Base-by-base conservation (phyloP, 2,329 filamentous ascomycete species). In the Alternaria sp. region DNA sequence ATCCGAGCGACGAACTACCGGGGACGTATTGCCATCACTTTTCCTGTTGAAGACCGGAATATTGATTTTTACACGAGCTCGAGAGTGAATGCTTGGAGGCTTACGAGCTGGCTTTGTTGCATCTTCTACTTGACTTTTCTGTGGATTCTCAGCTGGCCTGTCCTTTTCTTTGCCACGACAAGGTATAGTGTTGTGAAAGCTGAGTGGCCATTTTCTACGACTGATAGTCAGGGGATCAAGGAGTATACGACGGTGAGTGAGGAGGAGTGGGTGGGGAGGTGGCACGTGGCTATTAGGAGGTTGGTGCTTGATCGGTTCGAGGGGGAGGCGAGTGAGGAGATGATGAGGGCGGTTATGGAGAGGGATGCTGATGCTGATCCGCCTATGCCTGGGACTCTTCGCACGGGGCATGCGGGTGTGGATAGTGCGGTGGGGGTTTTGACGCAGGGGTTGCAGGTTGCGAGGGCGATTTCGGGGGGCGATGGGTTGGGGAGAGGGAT, bases 131-230 rank as follows among this genome's bases (percentile, higher is more conserved):
- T 90, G 5, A 87, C 87, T 0, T 86, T 92, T 59, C 75, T 90
- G 11, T 90, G 90, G 83, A 69, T 93, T 56, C 81, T 93, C 65
- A 80, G 85, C 3, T 93, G 90, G 90, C 90, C 90, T 0, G 84
- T 85, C 56, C 81, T 93, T 11, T 88, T 86, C 77, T 83, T 91
- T 71, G 77, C 83, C 17, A 93, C 90, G 1, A 86, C 85, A 71
- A 82, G 85, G 48, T 93, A 88, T 78, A 84, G 88, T 62, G 87
- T 90, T 2, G 83, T 86, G 3, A 79, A 81, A 23, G 83, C 84
- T 0, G 81, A 88, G 33, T 93, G 88, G 88, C 75, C 80, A 1
- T 88, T 83, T 64, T 85, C 83, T 3, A 68, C 72, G 4, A 61
- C 69, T 9, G 71, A 72, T 28, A 63, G 58, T 3, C 54, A 74